Conservation (phyloP, 2,329 filamentous ascomycete genomes). For the Colletotrichum agaves region DNA sequence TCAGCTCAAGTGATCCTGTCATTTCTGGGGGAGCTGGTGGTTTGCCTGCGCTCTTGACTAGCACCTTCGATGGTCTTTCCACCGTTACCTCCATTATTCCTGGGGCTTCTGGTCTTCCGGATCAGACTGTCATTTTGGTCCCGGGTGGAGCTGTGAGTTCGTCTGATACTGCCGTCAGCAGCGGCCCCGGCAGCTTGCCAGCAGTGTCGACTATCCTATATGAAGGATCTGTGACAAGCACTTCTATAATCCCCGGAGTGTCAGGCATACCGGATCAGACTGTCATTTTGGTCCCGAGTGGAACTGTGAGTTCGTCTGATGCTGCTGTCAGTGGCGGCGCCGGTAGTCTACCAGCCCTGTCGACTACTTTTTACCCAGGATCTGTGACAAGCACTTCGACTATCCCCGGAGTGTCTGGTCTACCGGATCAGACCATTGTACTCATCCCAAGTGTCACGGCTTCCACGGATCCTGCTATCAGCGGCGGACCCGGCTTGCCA, state of each 20-base stretch:
- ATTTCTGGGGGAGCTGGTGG: background rate
- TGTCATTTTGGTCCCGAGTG: background rate
- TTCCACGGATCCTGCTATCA: too few species aligned
- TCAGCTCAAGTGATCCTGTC: background rate
- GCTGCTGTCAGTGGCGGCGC: background rate
- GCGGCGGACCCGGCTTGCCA: background rate
- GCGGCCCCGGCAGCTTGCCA: too few species aligned
- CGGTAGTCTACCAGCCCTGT: background rate
- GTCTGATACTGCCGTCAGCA: too few species aligned
- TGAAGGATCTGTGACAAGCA: constrained; percentile 1
- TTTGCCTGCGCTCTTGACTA: background rate
- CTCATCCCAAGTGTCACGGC: background rate
- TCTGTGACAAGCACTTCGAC: background rate
- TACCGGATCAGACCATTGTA: background rate
- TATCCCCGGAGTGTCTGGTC: background rate
- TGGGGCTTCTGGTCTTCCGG: background rate
- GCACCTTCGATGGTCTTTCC: background rate
- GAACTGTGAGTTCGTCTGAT: background rate
- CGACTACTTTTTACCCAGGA: background rate
- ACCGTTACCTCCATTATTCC: background rate
- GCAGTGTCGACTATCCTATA: constrained; percentile 4
- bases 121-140: background rate
- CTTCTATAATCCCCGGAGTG: background rate
- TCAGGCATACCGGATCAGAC: background rate
- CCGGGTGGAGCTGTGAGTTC: too few species aligned